Evolutionary conservation across 202 grass and related monocot genomes (phyloP), one percentile per base, ranked within the genome.

Genomic region (Schoenoplectus tabernaemontani): DNA sequence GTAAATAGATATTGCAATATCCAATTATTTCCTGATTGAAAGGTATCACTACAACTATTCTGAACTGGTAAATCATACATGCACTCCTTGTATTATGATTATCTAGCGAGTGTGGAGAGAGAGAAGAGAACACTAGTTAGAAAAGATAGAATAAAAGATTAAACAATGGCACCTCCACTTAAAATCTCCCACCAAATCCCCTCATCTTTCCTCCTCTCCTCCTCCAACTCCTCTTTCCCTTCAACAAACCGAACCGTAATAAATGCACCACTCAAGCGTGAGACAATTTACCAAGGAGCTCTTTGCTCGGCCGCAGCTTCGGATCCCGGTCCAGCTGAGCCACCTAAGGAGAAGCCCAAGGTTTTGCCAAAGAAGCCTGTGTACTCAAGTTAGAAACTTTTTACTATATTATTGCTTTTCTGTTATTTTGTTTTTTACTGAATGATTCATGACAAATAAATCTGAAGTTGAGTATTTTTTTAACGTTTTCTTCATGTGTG

Each of bases 311-410:
- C 32, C 8, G 33, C 89, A 64, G 87, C 20, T 43, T 86, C 86
- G 7, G 26, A 78, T 38, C 81, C 85, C 2, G 83, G 85, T 38
- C 61, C 92, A 0, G 79, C 82, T 17, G 87, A 88, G 28, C 86
- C 93, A 0, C 61, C 83, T 9, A 90, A 89, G 33, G 93, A 77
- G 24, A 82, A 72, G 44, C 82, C 81, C 10, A 62, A 81, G 0
- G 30, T 59, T 16, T 54, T 39, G 0, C 81, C 78, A 0, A 97
- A 87, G 89, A 97, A 97, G 77, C 91, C 94, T 0, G 91, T 90
- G 2, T 93, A 87, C 84, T 93, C 93, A n/a, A 97, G 91, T 91
- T 83, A 84, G 32, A 53, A 41, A 9, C 17, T 36, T 6, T 59
- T n/a, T 19, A 15, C 9, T 33, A 53, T 53, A 3, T 53, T 33